Evolutionary conservation across 164 flowering plant species (phyloP), one percentile per base, ranked within the genome.

Genomic region (Magnolia changhungtana): DNA sequence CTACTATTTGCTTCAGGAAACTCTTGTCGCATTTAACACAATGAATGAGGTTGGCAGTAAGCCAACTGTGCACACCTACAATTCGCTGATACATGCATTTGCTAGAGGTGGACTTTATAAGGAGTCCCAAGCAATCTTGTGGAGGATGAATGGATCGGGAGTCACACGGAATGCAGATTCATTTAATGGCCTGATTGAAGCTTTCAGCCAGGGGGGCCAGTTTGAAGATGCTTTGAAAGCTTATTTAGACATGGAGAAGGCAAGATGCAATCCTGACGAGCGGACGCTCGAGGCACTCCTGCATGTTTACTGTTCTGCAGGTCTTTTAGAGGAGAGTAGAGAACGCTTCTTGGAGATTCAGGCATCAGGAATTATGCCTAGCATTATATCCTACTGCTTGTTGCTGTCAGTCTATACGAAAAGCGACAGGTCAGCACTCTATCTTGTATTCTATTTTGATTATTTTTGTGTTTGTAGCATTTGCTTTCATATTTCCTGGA

Each of bases 341-440:
- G 90, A 92, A 82, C 94, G 91, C 68, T 95, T 95, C 78, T 75
- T 75, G 79, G 98, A 92, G 85, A 93, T 93, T 69, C 87, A 90
- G 83, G 88, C 84, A 66, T 85, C 84, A n/a, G 97, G 94, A 77
- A 81, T 86, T 69, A 75, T 89, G 83, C 98, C 99, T 2, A 92
- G 89, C 79, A 84, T 92, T 76, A 89, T 90, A 85, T 90, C 96
- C 83, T 91, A 95, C 82, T 93, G 97, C 74, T 86, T 89, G 92
- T 87, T 93, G 95, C 89, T 95, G 68, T 91, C 96, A n/a, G 90
- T 88, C 73, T 91, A 86, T 84, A 96, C 94, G 67, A 95, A 87
- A 78, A 78, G 75, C 84, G 86, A 90, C 81, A 91, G 98, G 99
- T 95, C 51, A 85, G 88, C 21, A 4, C 72, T 80, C 74, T 50